These are phyloP conservation scores for Calonectria pauciramosa DNA, from an alignment of 2,329 filamentous ascomycete genomes.

Conservation along the genomic window DNA sequence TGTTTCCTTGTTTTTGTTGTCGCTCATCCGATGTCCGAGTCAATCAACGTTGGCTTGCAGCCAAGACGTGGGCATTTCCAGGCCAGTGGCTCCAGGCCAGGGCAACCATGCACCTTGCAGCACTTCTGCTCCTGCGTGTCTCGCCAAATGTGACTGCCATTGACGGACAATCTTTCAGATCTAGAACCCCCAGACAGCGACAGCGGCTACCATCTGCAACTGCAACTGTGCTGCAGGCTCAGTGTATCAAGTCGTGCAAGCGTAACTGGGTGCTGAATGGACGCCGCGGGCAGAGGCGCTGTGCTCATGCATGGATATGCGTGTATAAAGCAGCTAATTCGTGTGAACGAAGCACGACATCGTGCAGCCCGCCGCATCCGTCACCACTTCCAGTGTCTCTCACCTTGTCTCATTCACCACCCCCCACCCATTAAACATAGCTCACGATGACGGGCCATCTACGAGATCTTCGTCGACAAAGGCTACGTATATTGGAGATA, in stretches of 20 bases:
- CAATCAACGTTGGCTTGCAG: background rate
- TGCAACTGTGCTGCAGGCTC: background rate
- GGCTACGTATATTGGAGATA: background rate
- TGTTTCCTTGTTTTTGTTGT: slow-evolving; percentile 7
- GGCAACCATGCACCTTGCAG: background rate
- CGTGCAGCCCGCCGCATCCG: slow-evolving; percentile 42
- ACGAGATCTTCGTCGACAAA: background rate
- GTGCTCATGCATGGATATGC: slow-evolving; percentile 9
- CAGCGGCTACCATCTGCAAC: background rate
- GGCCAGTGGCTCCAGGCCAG: background rate
- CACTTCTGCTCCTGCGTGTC: background rate
- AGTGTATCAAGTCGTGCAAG: background rate
- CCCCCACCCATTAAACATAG: slow-evolving; percentile 36
- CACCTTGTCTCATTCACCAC: slow-evolving; percentile 41
- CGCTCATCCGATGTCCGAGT: background rate
- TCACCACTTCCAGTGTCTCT: slow-evolving; percentile 32
- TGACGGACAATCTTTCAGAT: background rate
- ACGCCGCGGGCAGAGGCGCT: background rate
- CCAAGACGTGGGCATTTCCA: background rate
- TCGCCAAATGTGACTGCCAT: background rate
- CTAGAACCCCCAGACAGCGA: background rate
- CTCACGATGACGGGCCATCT: slow-evolving; percentile 5
- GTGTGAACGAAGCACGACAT: slow-evolving; percentile 44
- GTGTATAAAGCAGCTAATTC: slow-evolving; percentile 33
- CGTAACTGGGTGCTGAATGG: background rate